These are phyloP conservation scores for Alternaria gaisen DNA, from an alignment of 2,329 filamentous ascomycete genomes.

Conservation along the genomic window DNA sequence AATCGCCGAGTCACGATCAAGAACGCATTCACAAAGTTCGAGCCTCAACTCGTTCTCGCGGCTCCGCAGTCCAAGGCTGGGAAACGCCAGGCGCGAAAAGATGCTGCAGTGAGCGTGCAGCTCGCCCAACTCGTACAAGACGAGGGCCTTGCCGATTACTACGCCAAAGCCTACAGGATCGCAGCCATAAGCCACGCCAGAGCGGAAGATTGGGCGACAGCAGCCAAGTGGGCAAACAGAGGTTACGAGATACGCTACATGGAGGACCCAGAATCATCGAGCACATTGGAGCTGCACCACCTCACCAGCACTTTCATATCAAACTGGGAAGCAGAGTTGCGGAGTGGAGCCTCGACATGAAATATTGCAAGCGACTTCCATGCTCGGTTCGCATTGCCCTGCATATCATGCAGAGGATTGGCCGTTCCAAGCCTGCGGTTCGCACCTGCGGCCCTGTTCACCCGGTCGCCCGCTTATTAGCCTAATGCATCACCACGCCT, in stretches of 20 bases:
- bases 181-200: conserved; percentile 43
- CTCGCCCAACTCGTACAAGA: conserved; percentile 44
- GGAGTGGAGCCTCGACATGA: conserved; percentile 11
- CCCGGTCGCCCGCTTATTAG: conserved; percentile 31
- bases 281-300: conserved; percentile 41
- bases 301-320: conserved; percentile 41
- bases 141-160: conserved; percentile 48
- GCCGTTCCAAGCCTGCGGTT: conserved; percentile 16
- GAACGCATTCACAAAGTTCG: conserved; percentile 38
- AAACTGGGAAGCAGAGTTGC: conserved; percentile 42
- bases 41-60: conserved; percentile 34
- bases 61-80: conserved; percentile 32
- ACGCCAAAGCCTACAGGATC: conserved; percentile 43
- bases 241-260: conserved; percentile 41
- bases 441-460: conserved; percentile 32
- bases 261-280: conserved; percentile 38
- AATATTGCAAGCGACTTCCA: not conserved
- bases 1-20: conserved; percentile 38
- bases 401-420: not conserved
- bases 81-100: conserved; percentile 33
- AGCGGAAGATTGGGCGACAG: conserved; percentile 41
- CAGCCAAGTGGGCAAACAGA: conserved; percentile 43
- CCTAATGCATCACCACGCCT: conserved; percentile 28
- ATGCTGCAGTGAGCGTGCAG: conserved; percentile 39
- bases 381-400: not conserved